phyloP scores from a whole-genome alignment of 345 rosid genomes.

The Viola odorata region DNA sequence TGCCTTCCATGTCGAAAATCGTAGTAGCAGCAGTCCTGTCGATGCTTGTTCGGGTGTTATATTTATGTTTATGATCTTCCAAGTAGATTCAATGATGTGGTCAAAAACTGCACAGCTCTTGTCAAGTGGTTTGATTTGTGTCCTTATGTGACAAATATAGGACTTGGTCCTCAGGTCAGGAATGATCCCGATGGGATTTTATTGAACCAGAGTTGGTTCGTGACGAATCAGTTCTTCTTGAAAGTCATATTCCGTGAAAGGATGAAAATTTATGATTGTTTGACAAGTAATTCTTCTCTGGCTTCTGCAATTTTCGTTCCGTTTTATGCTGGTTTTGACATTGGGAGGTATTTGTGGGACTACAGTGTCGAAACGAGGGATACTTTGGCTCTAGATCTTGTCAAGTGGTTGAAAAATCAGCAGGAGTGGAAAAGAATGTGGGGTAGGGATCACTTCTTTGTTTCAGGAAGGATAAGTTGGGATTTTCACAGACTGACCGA shows the following conservation, averaged over 20 bases:
- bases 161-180: constrained; percentile 8
- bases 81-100: constrained; percentile 8
- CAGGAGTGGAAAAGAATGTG: constrained; percentile 15
- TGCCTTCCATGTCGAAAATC: too few species aligned
- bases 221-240: constrained; percentile 16
- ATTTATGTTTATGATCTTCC: constrained; percentile 19
- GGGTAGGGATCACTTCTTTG: constrained; percentile 24
- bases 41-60: constrained; percentile 14
- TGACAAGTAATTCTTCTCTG: constrained; percentile 14
- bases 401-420: constrained; percentile 7
- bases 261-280: constrained; percentile 15
- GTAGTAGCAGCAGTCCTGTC: neutral
- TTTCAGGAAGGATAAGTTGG: constrained; percentile 15
- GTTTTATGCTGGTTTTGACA: constrained; percentile 10
- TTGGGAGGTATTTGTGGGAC: constrained; percentile 15
- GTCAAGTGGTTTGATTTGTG: constrained; percentile 16
- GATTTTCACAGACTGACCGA: constrained; percentile 11
- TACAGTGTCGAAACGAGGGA: constrained; percentile 7
- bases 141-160: constrained; percentile 6
- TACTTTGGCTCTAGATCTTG: constrained; percentile 7
- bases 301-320: constrained; percentile 22
- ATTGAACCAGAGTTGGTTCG: constrained; percentile 11
- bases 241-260: constrained; percentile 17
- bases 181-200: constrained; percentile 1
- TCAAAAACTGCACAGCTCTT: constrained; percentile 8